These are phyloP conservation scores for Allium sativum DNA, from an alignment of 106 monocot genomes.

Conservation along the genomic window DNA sequence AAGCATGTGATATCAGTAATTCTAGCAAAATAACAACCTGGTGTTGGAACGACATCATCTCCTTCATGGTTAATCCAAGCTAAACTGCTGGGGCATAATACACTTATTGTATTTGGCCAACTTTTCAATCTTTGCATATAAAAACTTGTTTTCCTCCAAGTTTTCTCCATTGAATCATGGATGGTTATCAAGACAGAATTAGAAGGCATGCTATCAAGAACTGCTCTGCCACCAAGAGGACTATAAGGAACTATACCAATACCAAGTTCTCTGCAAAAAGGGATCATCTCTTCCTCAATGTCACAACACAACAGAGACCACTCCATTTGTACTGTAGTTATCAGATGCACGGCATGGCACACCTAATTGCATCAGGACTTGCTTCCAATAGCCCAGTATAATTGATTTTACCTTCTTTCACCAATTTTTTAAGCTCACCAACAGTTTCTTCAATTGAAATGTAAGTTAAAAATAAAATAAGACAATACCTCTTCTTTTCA, in stretches of 20 bases:
- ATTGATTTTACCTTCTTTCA: constrained; percentile 66
- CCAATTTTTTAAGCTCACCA: constrained; percentile 34
- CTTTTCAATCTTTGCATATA: constrained; percentile 34
- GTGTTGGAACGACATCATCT: constrained; percentile 62
- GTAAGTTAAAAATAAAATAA: too few relatives aligned
- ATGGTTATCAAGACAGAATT: constrained; percentile 32
- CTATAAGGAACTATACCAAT: constrained; percentile 71
- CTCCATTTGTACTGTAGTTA: constrained; percentile 73
- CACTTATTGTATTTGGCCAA: constrained; percentile 44
- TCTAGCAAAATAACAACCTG: too few relatives aligned
- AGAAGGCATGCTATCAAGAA: constrained; percentile 25
- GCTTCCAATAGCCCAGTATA: constrained; percentile 83
- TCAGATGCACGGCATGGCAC: constrained; percentile 81
- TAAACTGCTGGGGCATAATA: constrained; percentile 52
- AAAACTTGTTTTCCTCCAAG: constrained; percentile 52
- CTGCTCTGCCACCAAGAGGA: constrained; percentile 54
- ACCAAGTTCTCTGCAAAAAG: constrained; percentile 62
- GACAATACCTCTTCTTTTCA: too few relatives aligned
- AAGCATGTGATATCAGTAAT: too few relatives aligned
- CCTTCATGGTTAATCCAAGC: constrained; percentile 71
- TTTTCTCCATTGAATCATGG: constrained; percentile 54
- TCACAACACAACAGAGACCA: constrained; percentile 86
- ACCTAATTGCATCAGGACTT: constrained; percentile 59
- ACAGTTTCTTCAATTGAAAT: too few relatives aligned
- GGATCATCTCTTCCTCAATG: constrained; percentile 52